A percentile compares a stretch with the other conserved stretches of the same genome.
Conservation (phyloP, 768 basidiomycete species). For the Scleroderma bovista region DNA sequence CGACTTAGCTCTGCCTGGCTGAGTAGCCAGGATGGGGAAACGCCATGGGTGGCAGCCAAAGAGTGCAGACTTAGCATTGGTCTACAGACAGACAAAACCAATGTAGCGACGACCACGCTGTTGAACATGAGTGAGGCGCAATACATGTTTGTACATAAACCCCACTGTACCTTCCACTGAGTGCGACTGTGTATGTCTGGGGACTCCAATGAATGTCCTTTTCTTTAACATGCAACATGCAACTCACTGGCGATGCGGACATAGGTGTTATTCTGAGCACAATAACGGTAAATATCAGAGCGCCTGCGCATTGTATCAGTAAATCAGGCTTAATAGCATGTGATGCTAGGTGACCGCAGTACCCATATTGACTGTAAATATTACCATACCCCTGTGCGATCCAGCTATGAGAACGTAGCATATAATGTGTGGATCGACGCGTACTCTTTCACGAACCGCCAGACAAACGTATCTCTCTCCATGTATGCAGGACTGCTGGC, state of each 20-base stretch:
- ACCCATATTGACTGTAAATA: conserved; percentile 18
- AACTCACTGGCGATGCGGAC: neutral
- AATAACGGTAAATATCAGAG: neutral
- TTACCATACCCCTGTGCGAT: conserved; percentile 16
- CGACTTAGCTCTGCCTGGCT: conserved; percentile 42
- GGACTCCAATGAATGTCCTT: neutral
- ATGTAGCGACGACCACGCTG: neutral
- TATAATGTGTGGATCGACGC: neutral
- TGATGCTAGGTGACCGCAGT: neutral
- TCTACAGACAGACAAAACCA: conserved; percentile 28
- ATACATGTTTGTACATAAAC: neutral
- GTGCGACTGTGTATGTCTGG: neutral
- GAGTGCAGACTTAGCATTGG: conserved; percentile 38
- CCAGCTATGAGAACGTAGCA: neutral
- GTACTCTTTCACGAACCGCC: conserved; percentile 16
- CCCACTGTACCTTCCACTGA: neutral
- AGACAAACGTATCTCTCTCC: conserved; percentile 7
- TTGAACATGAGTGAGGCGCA: neutral
- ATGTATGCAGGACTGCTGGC: conserved; percentile 6
- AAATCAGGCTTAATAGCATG: neutral
- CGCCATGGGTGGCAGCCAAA: conserved; percentile 35
- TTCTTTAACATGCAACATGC: neutral
- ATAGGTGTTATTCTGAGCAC: neutral
- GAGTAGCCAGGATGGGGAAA: conserved; percentile 39
- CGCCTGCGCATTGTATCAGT: neutral